Percentiles rank a stretch among this genome's conserved stretches.
Evolutionary conservation across 108 stramenopile species (phyloP).

Genomic region (Asterionellopsis glacialis): DNA sequence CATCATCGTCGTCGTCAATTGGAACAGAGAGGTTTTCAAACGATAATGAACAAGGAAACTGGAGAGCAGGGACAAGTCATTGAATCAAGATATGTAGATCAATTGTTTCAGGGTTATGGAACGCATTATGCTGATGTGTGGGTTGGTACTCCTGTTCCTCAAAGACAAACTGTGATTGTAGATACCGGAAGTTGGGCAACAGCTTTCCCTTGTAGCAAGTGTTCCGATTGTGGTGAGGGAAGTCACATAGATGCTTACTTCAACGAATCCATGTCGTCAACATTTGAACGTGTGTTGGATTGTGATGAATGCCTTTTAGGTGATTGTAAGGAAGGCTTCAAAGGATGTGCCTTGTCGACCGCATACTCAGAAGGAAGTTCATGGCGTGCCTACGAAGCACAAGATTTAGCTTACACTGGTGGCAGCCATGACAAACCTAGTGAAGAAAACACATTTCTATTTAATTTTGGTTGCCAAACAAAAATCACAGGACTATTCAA

Average conservation of each 20-base stretch:
- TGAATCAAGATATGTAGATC: slow-evolving; percentile 12
- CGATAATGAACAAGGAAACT: too few relatives aligned
- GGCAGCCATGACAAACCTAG: slow-evolving; percentile 53
- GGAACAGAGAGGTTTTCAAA: too few relatives aligned
- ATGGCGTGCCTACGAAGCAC: slow-evolving; percentile 75
- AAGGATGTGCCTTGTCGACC: slow-evolving; percentile 39
- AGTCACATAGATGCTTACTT: slow-evolving; percentile 73
- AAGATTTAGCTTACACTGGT: slow-evolving; percentile 63
- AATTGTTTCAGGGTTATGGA: slow-evolving; percentile 37
- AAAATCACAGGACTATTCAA: slow-evolving; percentile 88
- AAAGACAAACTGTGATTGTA: slow-evolving; percentile 96
- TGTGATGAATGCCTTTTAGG: not conserved
- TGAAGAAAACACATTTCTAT: slow-evolving; percentile 53
- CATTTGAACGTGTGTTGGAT: slow-evolving; percentile 25
- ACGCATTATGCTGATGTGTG: slow-evolving; percentile 95
- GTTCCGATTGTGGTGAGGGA: slow-evolving; percentile 67
- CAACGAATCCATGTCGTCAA: slow-evolving; percentile 18
- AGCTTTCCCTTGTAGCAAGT: slow-evolving; percentile 92
- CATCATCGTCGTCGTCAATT: too few relatives aligned
- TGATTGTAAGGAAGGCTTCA: slow-evolving; percentile 3
- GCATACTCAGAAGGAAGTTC: slow-evolving; percentile 71
- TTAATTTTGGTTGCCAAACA: slow-evolving; percentile 92
- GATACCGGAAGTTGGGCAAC: slow-evolving; percentile 92
- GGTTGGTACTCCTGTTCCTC: slow-evolving; percentile 91
- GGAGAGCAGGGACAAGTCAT: too few relatives aligned